phyloP scores from a whole-genome alignment of 2,329 filamentous ascomycete genomes.

The Tolypocladium pustulatum region DNA sequence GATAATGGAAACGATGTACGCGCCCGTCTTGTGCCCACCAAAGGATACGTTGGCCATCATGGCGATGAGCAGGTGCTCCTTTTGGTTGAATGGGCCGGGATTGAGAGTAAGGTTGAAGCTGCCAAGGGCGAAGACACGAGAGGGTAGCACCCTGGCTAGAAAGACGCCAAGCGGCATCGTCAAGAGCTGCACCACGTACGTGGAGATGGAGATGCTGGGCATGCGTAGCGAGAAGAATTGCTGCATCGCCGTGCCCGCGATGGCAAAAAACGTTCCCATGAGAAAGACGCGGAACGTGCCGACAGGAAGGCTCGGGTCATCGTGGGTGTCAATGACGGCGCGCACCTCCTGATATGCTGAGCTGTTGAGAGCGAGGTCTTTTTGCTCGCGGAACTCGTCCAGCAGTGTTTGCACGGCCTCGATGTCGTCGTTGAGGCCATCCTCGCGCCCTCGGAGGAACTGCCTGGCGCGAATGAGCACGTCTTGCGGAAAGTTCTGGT shows the following conservation, averaged over 20 bases:
- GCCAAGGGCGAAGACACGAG: constrained; percentile 1
- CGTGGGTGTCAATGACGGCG: constrained; percentile 31
- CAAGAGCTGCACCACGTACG: constrained; percentile 29
- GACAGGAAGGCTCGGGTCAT: constrained; percentile 27
- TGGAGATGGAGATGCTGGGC: constrained; percentile 27
- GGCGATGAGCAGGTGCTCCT: constrained; percentile 44
- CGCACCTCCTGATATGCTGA: constrained; percentile 31
- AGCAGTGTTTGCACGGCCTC: constrained; percentile 9
- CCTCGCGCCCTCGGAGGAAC: constrained; percentile 20
- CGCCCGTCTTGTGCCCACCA: constrained; percentile 16
- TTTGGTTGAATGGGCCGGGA: constrained; percentile 39
- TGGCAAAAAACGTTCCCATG: constrained; percentile 25
- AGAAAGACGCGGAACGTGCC: constrained; percentile 30
- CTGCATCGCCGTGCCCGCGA: constrained; percentile 9
- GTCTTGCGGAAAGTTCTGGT: constrained; percentile 34
- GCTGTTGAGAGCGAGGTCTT: constrained; percentile 19
- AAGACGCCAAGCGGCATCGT: constrained; percentile 25
- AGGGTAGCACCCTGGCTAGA: constrained; percentile 15
- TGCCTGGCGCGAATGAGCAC: constrained; percentile 28
- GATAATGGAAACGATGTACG: constrained; percentile 34
- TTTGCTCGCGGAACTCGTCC: constrained; percentile 10
- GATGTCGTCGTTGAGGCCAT: constrained; percentile 2
- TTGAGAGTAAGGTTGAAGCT: constrained; percentile 24
- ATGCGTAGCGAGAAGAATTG: constrained; percentile 31
- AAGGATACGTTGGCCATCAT: constrained; percentile 44